phyloP scores from a whole-genome alignment of 768 basidiomycete genomes.

The Lentinus tigrinus region DNA sequence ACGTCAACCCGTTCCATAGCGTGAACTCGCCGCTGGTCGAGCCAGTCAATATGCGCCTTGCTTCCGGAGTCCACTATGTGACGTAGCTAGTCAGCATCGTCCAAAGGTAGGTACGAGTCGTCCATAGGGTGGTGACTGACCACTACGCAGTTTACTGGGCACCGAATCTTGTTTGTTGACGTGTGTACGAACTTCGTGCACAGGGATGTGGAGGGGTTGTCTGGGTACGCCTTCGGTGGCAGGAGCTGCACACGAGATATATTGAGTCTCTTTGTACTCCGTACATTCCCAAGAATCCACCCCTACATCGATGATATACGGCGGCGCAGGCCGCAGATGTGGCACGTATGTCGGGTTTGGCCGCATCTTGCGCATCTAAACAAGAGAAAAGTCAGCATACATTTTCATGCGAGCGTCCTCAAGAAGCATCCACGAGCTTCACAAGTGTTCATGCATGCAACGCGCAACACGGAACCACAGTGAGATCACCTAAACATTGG shows the following conservation, averaged over 20 bases:
- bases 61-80: conserved; percentile 94
- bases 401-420: no score
- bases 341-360: conserved; percentile 77
- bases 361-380: conserved; percentile 71
- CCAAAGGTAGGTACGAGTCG: neutral
- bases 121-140: conserved; percentile 57
- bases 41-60: conserved; percentile 88
- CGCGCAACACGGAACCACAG: no score
- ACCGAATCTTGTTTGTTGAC: conserved; percentile 97
- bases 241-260: conserved; percentile 60
- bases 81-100: neutral
- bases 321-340: conserved; percentile 78
- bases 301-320: conserved; percentile 86
- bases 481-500: no score
- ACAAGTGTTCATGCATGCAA: no score
- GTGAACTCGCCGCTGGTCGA: conserved; percentile 98
- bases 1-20: conserved; percentile 97
- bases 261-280: conserved; percentile 22
- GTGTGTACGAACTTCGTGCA: conserved; percentile 98
- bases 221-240: conserved; percentile 88
- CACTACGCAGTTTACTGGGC: conserved; percentile 93
- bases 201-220: conserved; percentile 88
- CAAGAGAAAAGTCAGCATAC: neutral
- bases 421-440: no score
- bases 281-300: conserved; percentile 18